Percentiles rank a stretch among this genome's conserved stretches.
phyloP scores from a whole-genome alignment of 371 early-diverging fungal species.

The Choanephora cucurbitarum region DNA sequence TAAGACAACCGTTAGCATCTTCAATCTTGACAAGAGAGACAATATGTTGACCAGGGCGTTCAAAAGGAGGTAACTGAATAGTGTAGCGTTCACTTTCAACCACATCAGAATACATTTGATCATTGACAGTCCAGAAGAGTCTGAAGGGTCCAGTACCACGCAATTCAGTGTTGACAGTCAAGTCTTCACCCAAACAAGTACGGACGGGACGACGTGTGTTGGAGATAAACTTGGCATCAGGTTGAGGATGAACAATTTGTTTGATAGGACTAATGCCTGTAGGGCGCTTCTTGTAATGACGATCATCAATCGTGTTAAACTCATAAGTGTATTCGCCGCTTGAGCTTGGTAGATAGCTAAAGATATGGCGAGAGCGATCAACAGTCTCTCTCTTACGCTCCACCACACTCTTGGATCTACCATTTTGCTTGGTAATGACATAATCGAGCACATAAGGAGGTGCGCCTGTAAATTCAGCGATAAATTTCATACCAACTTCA shows the following conservation, averaged over 20 bases:
- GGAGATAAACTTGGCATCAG: slow-evolving; percentile 45
- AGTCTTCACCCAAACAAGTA: slow-evolving; percentile 46
- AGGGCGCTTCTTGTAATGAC: slow-evolving; percentile 41
- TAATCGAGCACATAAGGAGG: slow-evolving; percentile 50
- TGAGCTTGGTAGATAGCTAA: slow-evolving; percentile 42
- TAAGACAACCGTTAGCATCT: slow-evolving; percentile 47
- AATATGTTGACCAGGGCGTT: slow-evolving; percentile 40
- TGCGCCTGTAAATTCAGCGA: slow-evolving; percentile 41
- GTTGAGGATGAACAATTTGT: slow-evolving; percentile 54
- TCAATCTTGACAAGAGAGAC: slow-evolving; percentile 47
- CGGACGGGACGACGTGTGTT: slow-evolving; percentile 18
- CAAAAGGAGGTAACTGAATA: slow-evolving; percentile 40
- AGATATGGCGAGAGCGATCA: slow-evolving; percentile 45
- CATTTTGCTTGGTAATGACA: slow-evolving; percentile 30
- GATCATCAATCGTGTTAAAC: slow-evolving; percentile 39
- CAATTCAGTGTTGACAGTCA: slow-evolving; percentile 40
- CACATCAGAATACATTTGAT: slow-evolving; percentile 30
- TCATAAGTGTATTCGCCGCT: slow-evolving; percentile 52
- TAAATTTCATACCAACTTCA: slow-evolving; percentile 52
- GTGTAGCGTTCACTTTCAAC: slow-evolving; percentile 31
- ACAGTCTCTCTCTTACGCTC: slow-evolving; percentile 30
- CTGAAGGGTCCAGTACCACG: slow-evolving; percentile 43
- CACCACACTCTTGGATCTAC: slow-evolving; percentile 27
- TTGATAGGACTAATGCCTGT: slow-evolving; percentile 31
- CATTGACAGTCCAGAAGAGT: slow-evolving; percentile 38